Base-by-base conservation (phyloP, 2,329 filamentous ascomycete species). In the Monosporascus cannonballus region DNA sequence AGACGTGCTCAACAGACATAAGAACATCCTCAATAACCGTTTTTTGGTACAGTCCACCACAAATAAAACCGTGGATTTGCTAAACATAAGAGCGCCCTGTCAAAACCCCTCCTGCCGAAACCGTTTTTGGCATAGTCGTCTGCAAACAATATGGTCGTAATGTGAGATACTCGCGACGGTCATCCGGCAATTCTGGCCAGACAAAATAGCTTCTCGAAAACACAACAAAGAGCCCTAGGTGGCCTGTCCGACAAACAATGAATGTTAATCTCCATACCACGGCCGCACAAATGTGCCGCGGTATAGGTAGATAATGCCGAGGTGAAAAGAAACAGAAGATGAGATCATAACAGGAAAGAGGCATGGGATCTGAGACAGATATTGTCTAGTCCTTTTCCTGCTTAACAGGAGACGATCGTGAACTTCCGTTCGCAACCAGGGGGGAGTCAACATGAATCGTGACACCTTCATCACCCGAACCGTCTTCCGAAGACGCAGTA, bases 391-490 rank as follows among this genome's bases (percentile, higher is more conserved):
- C 62, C 61, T 71, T 70, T 62, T 72, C 71, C 60, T 70, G 64
- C 60, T 77, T 78, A 53, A 67, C 62, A 25, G 79, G 78, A 44
- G 79, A 81, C 25, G 74, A 76, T 57, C 75, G 69, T 58, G 73
- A 71, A 63, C 73, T 76, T 57, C 71, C 72, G 51, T 71, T 68
- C 51, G 71, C 73, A 50, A 68, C 65, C 51, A 72, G 68, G 49
- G 72, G 73, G 51, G 73, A 73, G 56, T 81, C 77, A 47, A 78
- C 73, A 55, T 76, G 74, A 60, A 82, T 74, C n/a, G 79, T 81
- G 52, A 76, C 73, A 54, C 74, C 76, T 62, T 83, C 79, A 57
- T 80, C 77, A 54, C 70, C 76, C 41, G 73, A 70, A 48, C 67
- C 69, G 55, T 73, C 69, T 56, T 79, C 76, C 47, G 76, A 79